Base-by-base conservation (phyloP, 73 alveolate genomes). In the Urostyla sp. region DNA sequence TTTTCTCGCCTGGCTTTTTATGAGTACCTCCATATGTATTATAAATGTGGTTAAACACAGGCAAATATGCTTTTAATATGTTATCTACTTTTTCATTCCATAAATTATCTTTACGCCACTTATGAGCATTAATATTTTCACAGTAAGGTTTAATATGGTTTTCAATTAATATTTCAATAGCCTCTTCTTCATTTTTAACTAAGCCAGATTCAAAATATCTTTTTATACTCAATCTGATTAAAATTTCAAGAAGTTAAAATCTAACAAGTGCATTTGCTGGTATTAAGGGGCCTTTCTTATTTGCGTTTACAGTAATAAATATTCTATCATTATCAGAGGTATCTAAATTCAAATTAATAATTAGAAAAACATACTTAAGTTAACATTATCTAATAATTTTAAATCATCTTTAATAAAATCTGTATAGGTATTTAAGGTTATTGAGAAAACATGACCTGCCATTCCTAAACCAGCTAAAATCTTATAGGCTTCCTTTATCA, bases 41-140 rank as follows among this genome's bases (percentile, higher is more conserved):
- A 74, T 69, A 94, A 6, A 94, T 51, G 20, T 93, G 95, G 69
- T 89, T 83, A 38, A 94, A 45, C 54, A 94, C 72, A 40, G 93
- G 91, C 21, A 90, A 44, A 82, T 91, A 87, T 30, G 93, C 91
- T 48, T 92, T 85, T 32, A 89, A 40, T 43, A 85, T 80, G 67
- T 86, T 87, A 78, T 94, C 98, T 3, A 76, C 79, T 86, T 85
- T 82, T 67, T 91, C 98, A 72, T 91, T 91, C 93, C 96, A 94
- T 50, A 85, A 89, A 49, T 89, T 75, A 34, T 83, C 86, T 60
- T 69, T 82, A 78, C 98, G 73, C 93, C 94, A 91, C 38, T 74
- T 49, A 10, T 84, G 30, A 21, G 85, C 76, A 26, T 37, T 23
- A n/a, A 34, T 30, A 38, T 20, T 32, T 18, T 21, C 24, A 13